A percentile compares a stretch with the other conserved stretches of the same genome.
phyloP scores from a whole-genome alignment of 768 basidiomycete genomes.

The Gautieria morchelliformis region DNA sequence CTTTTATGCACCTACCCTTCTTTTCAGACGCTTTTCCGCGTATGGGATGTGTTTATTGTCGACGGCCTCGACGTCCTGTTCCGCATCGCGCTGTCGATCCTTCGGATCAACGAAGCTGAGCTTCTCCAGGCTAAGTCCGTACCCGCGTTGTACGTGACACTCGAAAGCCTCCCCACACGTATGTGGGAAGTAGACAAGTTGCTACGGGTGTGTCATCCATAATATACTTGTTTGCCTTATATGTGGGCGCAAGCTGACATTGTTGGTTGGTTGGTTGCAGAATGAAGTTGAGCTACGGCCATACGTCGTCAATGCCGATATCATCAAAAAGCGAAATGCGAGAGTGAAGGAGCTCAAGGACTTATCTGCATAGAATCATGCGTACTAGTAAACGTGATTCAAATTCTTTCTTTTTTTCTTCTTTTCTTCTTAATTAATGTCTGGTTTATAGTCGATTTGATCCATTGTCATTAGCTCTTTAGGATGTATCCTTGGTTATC shows the following conservation, averaged over 20 bases:
- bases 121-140: constrained; percentile 78
- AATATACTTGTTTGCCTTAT: neutral
- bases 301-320: constrained; percentile 43
- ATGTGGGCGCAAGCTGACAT: neutral
- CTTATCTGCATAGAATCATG: constrained; percentile 16
- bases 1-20: neutral
- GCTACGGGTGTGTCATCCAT: constrained; percentile 53
- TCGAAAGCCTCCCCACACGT: constrained; percentile 83
- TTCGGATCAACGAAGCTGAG: constrained; percentile 76
- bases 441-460: neutral
- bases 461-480: neutral
- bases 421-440: neutral
- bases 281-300: constrained; percentile 48
- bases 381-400: neutral
- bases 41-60: constrained; percentile 94
- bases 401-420: neutral
- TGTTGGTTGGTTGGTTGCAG: constrained; percentile 22
- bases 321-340: constrained; percentile 41
- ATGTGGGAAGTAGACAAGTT: constrained; percentile 93
- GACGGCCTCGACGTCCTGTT: constrained; percentile 89
- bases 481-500: neutral
- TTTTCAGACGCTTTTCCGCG: constrained; percentile 76
- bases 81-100: constrained; percentile 80
- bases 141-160: constrained; percentile 78
- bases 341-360: constrained; percentile 40